Percentiles rank a stretch among this genome's conserved stretches.
These are phyloP conservation scores for Nadsonia commutata DNA, from an alignment of 1,139 yeast genomes.

Conservation along the genomic window DNA sequence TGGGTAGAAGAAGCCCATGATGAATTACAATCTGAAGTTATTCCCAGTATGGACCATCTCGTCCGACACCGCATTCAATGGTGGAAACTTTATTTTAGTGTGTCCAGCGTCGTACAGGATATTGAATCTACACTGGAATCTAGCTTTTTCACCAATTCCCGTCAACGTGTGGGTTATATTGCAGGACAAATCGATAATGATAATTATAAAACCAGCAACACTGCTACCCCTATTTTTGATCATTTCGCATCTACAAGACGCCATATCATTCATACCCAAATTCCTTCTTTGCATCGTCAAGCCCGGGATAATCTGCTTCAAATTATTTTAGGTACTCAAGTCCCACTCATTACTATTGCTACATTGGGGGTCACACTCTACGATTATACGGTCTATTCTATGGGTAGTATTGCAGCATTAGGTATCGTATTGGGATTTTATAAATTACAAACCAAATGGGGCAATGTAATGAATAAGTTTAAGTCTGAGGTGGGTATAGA, in stretches of 20 bases:
- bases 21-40: too few relatives aligned
- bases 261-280: not conserved
- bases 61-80: too few relatives aligned
- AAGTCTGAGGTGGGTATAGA: too few relatives aligned
- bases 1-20: too few relatives aligned
- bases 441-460: conserved; percentile 24
- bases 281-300: conserved; percentile 15
- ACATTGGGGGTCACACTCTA: conserved; percentile 20
- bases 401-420: conserved; percentile 25
- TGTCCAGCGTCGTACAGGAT: too few relatives aligned
- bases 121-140: too few relatives aligned
- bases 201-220: too few relatives aligned
- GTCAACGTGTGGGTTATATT: not conserved
- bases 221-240: not conserved
- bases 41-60: too few relatives aligned
- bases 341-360: conserved; percentile 22
- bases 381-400: conserved; percentile 21
- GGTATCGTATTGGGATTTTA: conserved; percentile 25
- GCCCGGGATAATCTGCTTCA: conserved; percentile 14
- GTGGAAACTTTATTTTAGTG: not conserved
- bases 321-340: conserved; percentile 21
- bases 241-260: not conserved
- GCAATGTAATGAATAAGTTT: conserved; percentile 16
- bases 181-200: not conserved
- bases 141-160: not conserved